Percentiles rank a stretch among this genome's conserved stretches.
phyloP scores from a whole-genome alignment of 1,284 basidiomycete species.

The Ganoderma boninense region DNA sequence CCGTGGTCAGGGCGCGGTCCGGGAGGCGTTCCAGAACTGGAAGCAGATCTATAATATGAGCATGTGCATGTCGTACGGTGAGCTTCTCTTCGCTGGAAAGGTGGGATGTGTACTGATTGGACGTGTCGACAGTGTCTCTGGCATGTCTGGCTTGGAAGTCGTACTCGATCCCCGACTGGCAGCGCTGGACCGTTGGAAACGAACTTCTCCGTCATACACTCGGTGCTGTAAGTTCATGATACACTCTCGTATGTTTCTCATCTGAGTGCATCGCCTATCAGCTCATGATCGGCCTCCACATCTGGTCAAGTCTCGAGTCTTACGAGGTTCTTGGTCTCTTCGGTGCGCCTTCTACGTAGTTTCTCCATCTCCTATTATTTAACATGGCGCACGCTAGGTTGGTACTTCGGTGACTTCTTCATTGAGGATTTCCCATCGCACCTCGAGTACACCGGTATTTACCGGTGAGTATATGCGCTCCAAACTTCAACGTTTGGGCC shows the following conservation, averaged over 20 bases:
- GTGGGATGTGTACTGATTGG: not conserved
- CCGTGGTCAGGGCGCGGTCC: slow-evolving; percentile 75
- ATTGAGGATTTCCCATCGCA: slow-evolving; percentile 92
- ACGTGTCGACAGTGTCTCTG: slow-evolving; percentile 66
- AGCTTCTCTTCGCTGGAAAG: not conserved
- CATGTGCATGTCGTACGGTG: slow-evolving; percentile 94
- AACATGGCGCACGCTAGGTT: slow-evolving; percentile 58
- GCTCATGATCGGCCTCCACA: slow-evolving; percentile 88
- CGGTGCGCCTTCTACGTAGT: slow-evolving; percentile 53
- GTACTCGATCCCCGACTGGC: slow-evolving; percentile 70
- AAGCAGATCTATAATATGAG: slow-evolving; percentile 93
- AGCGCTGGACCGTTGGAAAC: slow-evolving; percentile 90
- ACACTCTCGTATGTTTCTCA: not conserved
- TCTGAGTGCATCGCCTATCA: slow-evolving; percentile 40
- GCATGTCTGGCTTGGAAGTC: slow-evolving; percentile 89
- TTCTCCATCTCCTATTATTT: not conserved
- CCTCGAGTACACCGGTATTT: slow-evolving; percentile 96
- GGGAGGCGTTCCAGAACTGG: slow-evolving; percentile 96
- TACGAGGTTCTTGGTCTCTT: slow-evolving; percentile 95
- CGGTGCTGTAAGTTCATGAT: slow-evolving; percentile 69
- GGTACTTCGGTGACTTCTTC: slow-evolving; percentile 99
- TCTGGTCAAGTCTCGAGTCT: slow-evolving; percentile 92
- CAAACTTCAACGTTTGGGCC: not conserved
- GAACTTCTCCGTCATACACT: slow-evolving; percentile 90
- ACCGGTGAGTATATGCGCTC: slow-evolving; percentile 60